These are phyloP conservation scores for Amanita polypyramis DNA, from an alignment of 768 basidiomycete genomes.

Conservation along the genomic window DNA sequence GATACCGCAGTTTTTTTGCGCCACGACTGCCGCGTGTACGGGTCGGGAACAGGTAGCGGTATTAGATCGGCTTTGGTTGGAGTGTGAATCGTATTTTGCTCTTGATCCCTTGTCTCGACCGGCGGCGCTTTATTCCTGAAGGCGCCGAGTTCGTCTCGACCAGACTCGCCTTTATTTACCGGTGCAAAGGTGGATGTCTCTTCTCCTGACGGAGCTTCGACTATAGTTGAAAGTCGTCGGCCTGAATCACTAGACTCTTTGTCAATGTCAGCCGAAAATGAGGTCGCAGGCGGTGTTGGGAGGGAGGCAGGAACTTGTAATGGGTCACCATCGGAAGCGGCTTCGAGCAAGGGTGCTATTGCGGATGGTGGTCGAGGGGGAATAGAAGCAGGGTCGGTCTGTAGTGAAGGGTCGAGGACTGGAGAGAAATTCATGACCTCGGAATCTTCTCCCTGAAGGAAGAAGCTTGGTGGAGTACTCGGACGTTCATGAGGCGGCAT, in stretches of 20 bases:
- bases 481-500: constrained; percentile 15
- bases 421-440: constrained; percentile 19
- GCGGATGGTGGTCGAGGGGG: constrained; percentile 22
- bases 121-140: not conserved
- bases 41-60: constrained; percentile 7
- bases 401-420: constrained; percentile 14
- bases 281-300: constrained; percentile 28
- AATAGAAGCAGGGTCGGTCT: constrained; percentile 10
- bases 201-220: constrained; percentile 3
- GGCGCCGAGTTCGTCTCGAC: not conserved
- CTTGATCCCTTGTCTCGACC: not conserved
- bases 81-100: not conserved
- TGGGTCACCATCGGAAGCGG: constrained; percentile 17
- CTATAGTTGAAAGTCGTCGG: constrained; percentile 8
- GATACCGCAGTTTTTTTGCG: not conserved
- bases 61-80: not conserved
- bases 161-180: not conserved
- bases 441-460: constrained; percentile 22
- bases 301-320: constrained; percentile 19
- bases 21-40: not conserved
- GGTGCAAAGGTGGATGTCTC: not conserved
- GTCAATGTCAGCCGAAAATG: constrained; percentile 17
- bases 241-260: constrained; percentile 11
- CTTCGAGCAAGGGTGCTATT: constrained; percentile 19
- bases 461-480: constrained; percentile 29